phyloP scores from a whole-genome alignment of 352 stramenopile genomes.

The Phytopythium helicoides region DNA sequence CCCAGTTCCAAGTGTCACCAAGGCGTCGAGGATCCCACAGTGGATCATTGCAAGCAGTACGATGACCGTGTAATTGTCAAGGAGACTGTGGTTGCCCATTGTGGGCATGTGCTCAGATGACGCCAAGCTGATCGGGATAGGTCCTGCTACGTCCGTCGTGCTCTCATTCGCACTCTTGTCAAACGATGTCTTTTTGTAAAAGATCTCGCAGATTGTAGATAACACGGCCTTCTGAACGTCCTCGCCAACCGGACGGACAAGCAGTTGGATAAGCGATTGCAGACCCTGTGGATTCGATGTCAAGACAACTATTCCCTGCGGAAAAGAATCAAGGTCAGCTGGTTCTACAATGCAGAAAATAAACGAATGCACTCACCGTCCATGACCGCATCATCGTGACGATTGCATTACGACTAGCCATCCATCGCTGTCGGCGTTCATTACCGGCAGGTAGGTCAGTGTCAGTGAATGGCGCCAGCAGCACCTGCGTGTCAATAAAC shows the following conservation, averaged over 20 bases:
- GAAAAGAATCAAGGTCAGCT: not conserved
- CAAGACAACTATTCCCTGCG: constrained; percentile 76
- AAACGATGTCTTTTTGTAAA: constrained; percentile 85
- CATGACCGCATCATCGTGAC: constrained; percentile 91
- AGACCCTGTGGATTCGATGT: constrained; percentile 87
- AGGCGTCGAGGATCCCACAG: constrained; percentile 76
- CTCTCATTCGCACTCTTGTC: constrained; percentile 51
- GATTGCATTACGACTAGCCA: constrained; percentile 87
- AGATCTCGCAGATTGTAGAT: constrained; percentile 88
- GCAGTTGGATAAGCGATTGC: constrained; percentile 80
- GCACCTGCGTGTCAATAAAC: constrained; percentile 86
- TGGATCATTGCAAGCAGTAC: constrained; percentile 85
- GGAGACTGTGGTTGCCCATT: constrained; percentile 72
- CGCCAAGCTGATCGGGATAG: constrained; percentile 68
- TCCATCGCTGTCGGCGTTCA: constrained; percentile 85
- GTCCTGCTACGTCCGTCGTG: constrained; percentile 30
- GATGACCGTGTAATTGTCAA: constrained; percentile 89
- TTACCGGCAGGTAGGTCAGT: constrained; percentile 82
- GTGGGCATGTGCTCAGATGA: constrained; percentile 62
- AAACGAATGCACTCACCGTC: constrained; percentile 35
- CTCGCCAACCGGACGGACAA: constrained; percentile 85
- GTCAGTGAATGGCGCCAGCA: constrained; percentile 87
- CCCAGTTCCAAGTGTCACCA: constrained; percentile 81
- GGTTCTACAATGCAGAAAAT: not conserved
- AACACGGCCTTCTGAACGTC: constrained; percentile 88